Conservation (phyloP, 371 early-diverging fungal species). For the Hamiltosporidium magnivora region DNA sequence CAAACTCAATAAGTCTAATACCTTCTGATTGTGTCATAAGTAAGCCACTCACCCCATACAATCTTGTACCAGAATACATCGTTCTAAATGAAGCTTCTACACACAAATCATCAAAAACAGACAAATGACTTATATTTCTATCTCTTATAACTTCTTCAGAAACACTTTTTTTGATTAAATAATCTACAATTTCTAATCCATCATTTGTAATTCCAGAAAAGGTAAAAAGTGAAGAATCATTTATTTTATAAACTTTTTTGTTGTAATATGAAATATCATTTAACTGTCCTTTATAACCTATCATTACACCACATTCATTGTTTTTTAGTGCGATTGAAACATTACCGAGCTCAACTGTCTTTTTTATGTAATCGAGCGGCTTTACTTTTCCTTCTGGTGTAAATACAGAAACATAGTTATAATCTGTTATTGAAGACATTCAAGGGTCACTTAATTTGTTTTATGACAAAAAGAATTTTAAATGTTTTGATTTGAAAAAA, state of each 20-base stretch:
- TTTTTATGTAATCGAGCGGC: slow-evolving; percentile 41
- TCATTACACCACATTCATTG: slow-evolving; percentile 33
- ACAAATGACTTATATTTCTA: slow-evolving; percentile 24
- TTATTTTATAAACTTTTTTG: slow-evolving; percentile 44
- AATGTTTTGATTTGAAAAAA: too few species aligned
- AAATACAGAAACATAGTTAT: slow-evolving; percentile 44
- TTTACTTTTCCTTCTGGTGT: slow-evolving; percentile 53
- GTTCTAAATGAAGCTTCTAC: slow-evolving; percentile 16
- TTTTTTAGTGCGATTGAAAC: slow-evolving; percentile 43
- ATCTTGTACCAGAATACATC: slow-evolving; percentile 25
- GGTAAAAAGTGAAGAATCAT: slow-evolving; percentile 37
- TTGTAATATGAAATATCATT: slow-evolving; percentile 28
- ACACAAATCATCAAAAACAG: slow-evolving; percentile 43
- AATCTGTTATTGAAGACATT: background rate
- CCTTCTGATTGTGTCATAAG: slow-evolving; percentile 12
- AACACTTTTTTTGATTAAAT: slow-evolving; percentile 37
- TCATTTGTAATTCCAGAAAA: slow-evolving; percentile 57
- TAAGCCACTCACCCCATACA: slow-evolving; percentile 46
- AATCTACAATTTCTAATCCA: slow-evolving; percentile 47
- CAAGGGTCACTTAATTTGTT: too few species aligned
- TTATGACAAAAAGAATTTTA: too few species aligned
- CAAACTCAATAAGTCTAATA: slow-evolving; percentile 41
- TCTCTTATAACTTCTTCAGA: slow-evolving; percentile 37
- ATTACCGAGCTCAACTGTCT: slow-evolving; percentile 47
- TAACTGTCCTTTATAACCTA: slow-evolving; percentile 42